Percentiles rank a stretch among this genome's conserved stretches.
These are phyloP conservation scores for Didymella arachidicola DNA, from an alignment of 2,329 filamentous ascomycete species.

Conservation along the genomic window DNA sequence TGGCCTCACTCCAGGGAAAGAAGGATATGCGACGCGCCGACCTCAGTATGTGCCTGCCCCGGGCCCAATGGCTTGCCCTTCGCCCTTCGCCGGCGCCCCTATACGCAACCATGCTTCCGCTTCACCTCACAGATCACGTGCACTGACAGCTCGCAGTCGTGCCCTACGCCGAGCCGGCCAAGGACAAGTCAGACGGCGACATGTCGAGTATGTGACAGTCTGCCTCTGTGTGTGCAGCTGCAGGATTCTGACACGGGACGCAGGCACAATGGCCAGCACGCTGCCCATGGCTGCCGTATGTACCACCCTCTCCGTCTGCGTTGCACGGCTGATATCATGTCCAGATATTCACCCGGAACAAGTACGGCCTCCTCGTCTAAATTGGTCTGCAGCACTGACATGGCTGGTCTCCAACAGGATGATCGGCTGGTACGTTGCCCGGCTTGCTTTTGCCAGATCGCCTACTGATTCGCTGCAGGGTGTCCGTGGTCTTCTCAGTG, in stretches of 20 bases:
- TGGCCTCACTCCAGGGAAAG: conserved; percentile 64
- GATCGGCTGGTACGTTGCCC: conserved; percentile 65
- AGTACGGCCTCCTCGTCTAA: conserved; percentile 59
- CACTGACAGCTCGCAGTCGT: conserved; percentile 67
- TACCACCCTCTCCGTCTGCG: conserved; percentile 31
- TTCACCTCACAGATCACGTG: conserved; percentile 38
- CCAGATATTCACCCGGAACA: conserved; percentile 88
- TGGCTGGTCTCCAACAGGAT: conserved; percentile 56
- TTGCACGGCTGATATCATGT: conserved; percentile 40
- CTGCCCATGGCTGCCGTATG: conserved; percentile 88
- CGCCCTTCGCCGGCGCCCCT: conserved; percentile 11
- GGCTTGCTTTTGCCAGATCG: conserved; percentile 17
- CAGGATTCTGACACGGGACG: conserved; percentile 13
- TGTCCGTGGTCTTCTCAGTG: conserved; percentile 74
- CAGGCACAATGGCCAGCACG: conserved; percentile 73
- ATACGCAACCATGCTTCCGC: conserved; percentile 19
- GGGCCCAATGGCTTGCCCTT: conserved; percentile 4
- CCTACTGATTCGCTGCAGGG: conserved; percentile 58
- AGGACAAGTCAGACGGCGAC: conserved; percentile 70
- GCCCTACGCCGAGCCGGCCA: conserved; percentile 80
- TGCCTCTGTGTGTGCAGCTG: background rate
- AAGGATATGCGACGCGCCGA: conserved; percentile 80
- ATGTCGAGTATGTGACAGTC: conserved; percentile 67
- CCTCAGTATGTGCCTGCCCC: conserved; percentile 65
- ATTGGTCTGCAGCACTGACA: conserved; percentile 28